Evolutionary conservation across 2,329 filamentous ascomycete species (phyloP).

Genomic region (Fusarium nanum): DNA sequence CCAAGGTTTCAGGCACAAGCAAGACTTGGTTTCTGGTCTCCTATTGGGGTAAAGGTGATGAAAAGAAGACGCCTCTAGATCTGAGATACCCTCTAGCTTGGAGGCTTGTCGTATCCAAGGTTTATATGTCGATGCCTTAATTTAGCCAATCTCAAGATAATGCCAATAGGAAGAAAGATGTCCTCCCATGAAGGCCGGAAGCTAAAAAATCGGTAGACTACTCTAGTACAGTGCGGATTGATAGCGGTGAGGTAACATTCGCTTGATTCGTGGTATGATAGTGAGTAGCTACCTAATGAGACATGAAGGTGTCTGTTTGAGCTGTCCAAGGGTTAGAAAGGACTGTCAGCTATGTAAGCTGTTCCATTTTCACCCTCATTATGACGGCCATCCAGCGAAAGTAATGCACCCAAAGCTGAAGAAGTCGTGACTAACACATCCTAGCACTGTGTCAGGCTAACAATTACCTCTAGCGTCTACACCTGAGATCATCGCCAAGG

Average conservation of each 20-base stretch:
- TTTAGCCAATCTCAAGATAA: neutral
- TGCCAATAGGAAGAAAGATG: conserved; percentile 15
- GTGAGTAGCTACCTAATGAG: conserved; percentile 8
- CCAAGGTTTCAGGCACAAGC: conserved; percentile 25
- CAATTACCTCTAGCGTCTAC: conserved; percentile 33
- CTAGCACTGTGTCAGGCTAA: conserved; percentile 15
- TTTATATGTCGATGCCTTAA: conserved; percentile 3
- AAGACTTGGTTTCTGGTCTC: conserved; percentile 1
- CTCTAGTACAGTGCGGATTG: conserved; percentile 37
- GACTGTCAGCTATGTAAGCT: neutral
- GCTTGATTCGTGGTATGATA: neutral
- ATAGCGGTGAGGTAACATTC: conserved; percentile 4
- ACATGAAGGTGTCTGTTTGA: conserved; percentile 8
- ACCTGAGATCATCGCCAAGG: conserved; percentile 42
- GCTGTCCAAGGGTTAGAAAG: neutral
- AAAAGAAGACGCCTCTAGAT: neutral
- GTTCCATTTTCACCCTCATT: neutral
- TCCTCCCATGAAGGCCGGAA: neutral
- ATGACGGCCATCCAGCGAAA: conserved; percentile 3
- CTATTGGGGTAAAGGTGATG: neutral
- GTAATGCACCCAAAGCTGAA: conserved; percentile 20
- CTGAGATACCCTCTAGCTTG: neutral
- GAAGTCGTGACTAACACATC: neutral
- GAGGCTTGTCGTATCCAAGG: conserved; percentile 9
- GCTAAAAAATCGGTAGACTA: neutral